Evolutionary conservation across 805 yeast genomes (phyloP), one percentile per base, ranked within the genome.

Genomic region (Saccharomyces mikatae): DNA sequence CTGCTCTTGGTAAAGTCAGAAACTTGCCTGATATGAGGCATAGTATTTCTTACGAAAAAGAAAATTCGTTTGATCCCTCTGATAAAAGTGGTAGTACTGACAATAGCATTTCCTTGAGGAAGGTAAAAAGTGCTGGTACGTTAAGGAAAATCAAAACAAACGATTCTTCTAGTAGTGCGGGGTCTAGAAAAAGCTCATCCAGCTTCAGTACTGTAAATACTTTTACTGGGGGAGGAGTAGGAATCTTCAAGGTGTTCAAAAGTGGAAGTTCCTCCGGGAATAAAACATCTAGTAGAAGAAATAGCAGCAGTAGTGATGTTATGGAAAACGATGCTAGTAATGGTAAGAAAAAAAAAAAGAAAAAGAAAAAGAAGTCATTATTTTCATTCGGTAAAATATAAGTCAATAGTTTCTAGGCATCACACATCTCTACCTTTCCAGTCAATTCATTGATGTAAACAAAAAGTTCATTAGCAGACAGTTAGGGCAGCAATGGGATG

Each of bases 101-200:
- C 49, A 49, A 52, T 29, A 6, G 49, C 17, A 50, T 22, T 4
- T 41, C 60, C 2, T 44, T 63, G 31, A 52, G 67, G 27, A 66
- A 64, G 49, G 61, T 62, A 1, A 58, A 61, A 41, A 62, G 67
- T 51, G 55, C 69, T n/a, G 56, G 56, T 36, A 57, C 56, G 11
- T 49, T 58, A 9, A 53, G 54, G 30, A 60, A 57, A 27, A 51
- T 50, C 17, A 60, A 56, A 46, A 59, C 65, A 9, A 54, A 49
- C 36, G 61, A 54, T 24, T 61, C 65, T 27, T 26, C 54, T 1
- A 52, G 50, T 36, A 54, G 57, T 49, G n/a, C n/a, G 1, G 11
- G 29, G 10, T 52, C 56, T 13, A 36, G 41, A 27, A 30, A 46
- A 27, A 53, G 32, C 29, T 53, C 54, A 29, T 47, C 59, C 14